Evolutionary conservation across 2,329 filamentous ascomycete species (phyloP).

Genomic region (Ascomycota sp.): DNA sequence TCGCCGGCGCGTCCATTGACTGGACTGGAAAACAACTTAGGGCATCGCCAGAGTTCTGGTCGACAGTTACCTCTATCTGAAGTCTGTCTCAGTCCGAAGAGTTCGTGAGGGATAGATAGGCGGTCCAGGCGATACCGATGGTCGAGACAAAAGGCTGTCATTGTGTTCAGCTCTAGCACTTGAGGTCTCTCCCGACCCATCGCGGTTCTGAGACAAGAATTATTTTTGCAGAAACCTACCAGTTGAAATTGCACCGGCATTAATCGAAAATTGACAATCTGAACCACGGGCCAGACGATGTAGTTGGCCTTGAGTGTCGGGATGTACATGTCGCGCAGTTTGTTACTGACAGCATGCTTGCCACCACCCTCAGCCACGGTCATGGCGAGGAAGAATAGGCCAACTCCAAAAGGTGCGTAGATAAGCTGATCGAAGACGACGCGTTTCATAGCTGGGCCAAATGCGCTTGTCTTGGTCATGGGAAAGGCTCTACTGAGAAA

Average conservation of each 20-base stretch:
- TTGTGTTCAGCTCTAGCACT: too few species aligned
- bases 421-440: slow-evolving; percentile 84
- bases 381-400: slow-evolving; percentile 87
- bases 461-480: slow-evolving; percentile 54
- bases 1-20: not conserved
- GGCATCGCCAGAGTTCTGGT: too few species aligned
- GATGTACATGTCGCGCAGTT: slow-evolving; percentile 84
- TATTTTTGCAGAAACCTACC: slow-evolving; percentile 32
- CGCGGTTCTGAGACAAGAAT: not conserved
- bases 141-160: slow-evolving; percentile 81
- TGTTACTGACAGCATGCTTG: slow-evolving; percentile 54
- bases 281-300: slow-evolving; percentile 83
- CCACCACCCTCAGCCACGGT: slow-evolving; percentile 87
- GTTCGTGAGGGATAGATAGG: slow-evolving; percentile 84
- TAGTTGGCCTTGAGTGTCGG: slow-evolving; percentile 93
- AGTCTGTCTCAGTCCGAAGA: slow-evolving; percentile 38
- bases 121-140: slow-evolving; percentile 92
- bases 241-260: slow-evolving; percentile 94
- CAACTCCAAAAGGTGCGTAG: slow-evolving; percentile 78
- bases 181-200: too few species aligned
- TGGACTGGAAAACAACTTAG: too few species aligned
- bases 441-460: slow-evolving; percentile 65
- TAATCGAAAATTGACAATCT: slow-evolving; percentile 88
- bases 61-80: too few species aligned
- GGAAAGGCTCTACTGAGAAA: slow-evolving; percentile 71